Evolutionary conservation across 176 grass and related monocot genomes (phyloP).

Genomic region (maize (Zea mays)): DNA sequence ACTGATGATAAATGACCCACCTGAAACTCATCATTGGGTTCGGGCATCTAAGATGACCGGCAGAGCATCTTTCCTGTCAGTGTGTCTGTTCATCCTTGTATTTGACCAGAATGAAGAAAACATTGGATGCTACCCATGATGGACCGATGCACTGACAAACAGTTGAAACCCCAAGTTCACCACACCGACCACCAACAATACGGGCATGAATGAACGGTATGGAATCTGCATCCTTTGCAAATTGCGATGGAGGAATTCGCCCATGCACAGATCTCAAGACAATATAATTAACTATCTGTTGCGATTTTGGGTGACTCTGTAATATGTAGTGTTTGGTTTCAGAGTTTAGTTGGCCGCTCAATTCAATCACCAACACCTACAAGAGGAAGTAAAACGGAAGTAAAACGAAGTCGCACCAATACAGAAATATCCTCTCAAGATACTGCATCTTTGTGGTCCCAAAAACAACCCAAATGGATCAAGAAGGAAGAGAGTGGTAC

Average conservation of each 20-base stretch:
- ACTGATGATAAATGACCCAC: constrained; percentile 47
- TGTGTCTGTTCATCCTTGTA: constrained; percentile 22
- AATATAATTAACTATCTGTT: constrained; percentile 22
- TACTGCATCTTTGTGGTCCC: too few species aligned
- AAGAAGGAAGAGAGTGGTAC: too few species aligned
- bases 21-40: constrained; percentile 81
- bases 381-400: too few species aligned
- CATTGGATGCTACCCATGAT: constrained; percentile 32
- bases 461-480: too few species aligned
- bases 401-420: too few species aligned
- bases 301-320: neutral
- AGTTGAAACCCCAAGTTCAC: constrained; percentile 26
- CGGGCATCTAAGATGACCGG: constrained; percentile 44
- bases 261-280: constrained; percentile 13
- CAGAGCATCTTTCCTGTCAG: constrained; percentile 46
- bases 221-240: neutral
- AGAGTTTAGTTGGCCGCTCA: too few species aligned
- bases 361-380: too few species aligned
- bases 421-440: too few species aligned
- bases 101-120: constrained; percentile 42
- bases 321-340: too few species aligned
- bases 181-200: constrained; percentile 38
- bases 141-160: constrained; percentile 34
- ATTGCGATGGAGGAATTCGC: neutral
- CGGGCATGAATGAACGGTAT: neutral